Evolutionary conservation across 345 rosid genomes (phyloP), one percentile per base, ranked within the genome.

Genomic region (Hypericum perforatum): DNA sequence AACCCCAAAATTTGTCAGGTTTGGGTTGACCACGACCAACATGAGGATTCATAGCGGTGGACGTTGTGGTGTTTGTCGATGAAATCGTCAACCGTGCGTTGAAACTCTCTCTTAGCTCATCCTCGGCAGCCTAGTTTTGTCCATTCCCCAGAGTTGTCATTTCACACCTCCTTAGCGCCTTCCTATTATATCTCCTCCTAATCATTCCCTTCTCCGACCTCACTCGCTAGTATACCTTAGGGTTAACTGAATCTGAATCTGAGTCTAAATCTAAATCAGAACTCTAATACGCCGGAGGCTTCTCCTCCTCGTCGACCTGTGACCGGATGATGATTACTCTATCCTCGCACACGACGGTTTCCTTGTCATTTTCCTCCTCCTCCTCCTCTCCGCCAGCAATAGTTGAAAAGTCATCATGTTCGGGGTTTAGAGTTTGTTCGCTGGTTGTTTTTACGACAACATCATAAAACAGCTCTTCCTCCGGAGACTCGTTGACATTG

Each of bases 61-160:
- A 87, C 75, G 68, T 59, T 70, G 57, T 65, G 68, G 62, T 86
- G 80, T 68, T 74, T 88, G 0, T 79, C 80, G 41, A 92, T 82
- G 71, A 85, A 88, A 7, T 71, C 94, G 50, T 88, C 96, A 9
- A 92, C 66, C 44, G 76, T 71, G 38, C 75, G 68, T 62, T 85
- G 81, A 49, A 88, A 88, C 64, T 92, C 94, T 70, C 77, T 63
- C 82, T 91, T 51, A 87, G 36, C 39, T 79, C 67, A 10, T 81
- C 82, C 44, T 73, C 13, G 45, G 7, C 37, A 5, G 29, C 62
- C 40, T 52, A 43, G 60, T 44, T 49, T 59, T 66, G 77, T 43
- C 73, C 80, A 2, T 83, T 76, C 73, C 78, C 82, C 47, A 82
- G 75, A 59, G 80, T 74, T 58, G 64, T 39, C 54, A 51, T 58